Conservation (phyloP, 192 early-diverging fungal genomes). For the Mortierella alpina region DNA sequence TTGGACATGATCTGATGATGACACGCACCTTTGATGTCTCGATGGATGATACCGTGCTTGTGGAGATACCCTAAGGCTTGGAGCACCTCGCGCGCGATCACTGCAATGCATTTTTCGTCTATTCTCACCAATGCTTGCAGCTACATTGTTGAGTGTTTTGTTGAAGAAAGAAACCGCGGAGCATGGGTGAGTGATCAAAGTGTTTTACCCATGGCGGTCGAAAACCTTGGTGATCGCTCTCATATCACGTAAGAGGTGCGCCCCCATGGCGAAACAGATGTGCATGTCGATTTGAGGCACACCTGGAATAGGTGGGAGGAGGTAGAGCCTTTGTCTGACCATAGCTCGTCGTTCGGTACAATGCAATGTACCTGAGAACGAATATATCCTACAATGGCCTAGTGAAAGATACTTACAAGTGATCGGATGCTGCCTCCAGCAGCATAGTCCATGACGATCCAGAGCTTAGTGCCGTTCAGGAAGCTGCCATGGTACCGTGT, state of each 20-base stretch:
- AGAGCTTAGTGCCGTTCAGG: constrained; percentile 91
- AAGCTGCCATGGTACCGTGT: constrained; percentile 94
- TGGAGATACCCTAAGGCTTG: constrained; percentile 93
- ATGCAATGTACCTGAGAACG: too few species aligned
- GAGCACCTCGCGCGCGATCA: constrained; percentile 91
- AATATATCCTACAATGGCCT: not conserved
- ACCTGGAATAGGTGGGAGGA: not conserved
- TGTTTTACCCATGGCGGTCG: too few species aligned
- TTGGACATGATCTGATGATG: not conserved
- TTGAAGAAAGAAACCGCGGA: not conserved
- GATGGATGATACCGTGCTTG: constrained; percentile 93
- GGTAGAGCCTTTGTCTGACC: too few species aligned
- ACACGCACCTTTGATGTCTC: constrained; percentile 92
- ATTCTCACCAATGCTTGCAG: constrained; percentile 57
- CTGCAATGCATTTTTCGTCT: constrained; percentile 89
- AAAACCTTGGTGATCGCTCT: too few species aligned
- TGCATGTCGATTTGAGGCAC: not conserved
- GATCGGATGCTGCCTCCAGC: constrained; percentile 91
- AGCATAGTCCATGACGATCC: constrained; percentile 99
- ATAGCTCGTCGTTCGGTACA: too few species aligned
- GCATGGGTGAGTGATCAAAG: not conserved
- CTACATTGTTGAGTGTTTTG: constrained; percentile 1
- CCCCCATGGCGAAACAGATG: too few species aligned
- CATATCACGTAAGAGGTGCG: too few species aligned
- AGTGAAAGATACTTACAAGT: constrained; percentile 58